Evolutionary conservation across 805 yeast species (phyloP), one percentile per base, ranked within the genome.

Genomic region (Metschnikowia shivogae): DNA sequence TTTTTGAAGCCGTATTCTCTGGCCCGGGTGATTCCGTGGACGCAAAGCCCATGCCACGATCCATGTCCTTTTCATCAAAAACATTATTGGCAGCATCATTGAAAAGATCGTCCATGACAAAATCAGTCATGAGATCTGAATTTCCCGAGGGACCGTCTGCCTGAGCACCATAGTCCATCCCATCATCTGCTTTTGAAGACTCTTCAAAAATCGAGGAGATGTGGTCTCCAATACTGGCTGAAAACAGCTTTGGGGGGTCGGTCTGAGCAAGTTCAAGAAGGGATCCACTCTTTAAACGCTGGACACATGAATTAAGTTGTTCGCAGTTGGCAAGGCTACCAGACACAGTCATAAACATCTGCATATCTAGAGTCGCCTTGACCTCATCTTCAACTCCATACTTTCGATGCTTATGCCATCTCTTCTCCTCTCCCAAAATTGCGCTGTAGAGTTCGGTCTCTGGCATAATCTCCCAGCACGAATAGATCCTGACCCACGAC

Each of bases 51-150:
- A 37, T 37, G 13, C 22, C 34, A 27, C 14, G 40, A n/a, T 28
- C 40, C 11, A 37, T n/a, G n/a, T 37, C 40, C 22, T 26, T 28
- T 36, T 48, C 51, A 24, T 37, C 54, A 24, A 54, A 54, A 8
- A 54, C 45, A 34, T 45, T 52, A 9, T 47, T 54, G 10, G 50
- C 35, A 45, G 48, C 48, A 30, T 52, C 57, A 34, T 52, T 48
- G 39, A 54, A 54, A 26, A 54, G 40, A 34, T 50, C 58, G 35
- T 50, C 56, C 50, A 53, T 54, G n/a, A 48, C 58, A 26, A 48
- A 50, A 31, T 49, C 57, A 3, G 44, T 44, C 50, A 47, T 42
- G 28, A 47, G 38, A 20, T 48, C 52, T 4, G 42, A 39, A 29
- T 20, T 32, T 13, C 32, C 42, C 24, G 17, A n/a, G 22, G 33